Evolutionary conservation across 1,284 basidiomycete species (phyloP), one percentile per base, ranked within the genome.

Genomic region (Cryptococcus jaspeensis): DNA sequence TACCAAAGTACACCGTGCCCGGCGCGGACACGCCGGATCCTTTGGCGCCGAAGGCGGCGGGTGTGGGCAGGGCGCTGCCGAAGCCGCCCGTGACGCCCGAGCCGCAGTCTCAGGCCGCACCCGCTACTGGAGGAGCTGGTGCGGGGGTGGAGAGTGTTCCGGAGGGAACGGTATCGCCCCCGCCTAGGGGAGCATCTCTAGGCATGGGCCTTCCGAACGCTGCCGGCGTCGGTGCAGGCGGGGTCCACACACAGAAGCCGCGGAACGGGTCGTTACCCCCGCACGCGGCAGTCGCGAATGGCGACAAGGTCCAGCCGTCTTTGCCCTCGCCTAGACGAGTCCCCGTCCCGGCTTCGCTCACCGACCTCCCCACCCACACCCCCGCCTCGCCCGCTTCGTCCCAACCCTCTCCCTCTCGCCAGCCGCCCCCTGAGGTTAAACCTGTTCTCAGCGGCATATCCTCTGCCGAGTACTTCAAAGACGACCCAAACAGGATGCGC

Each of bases 401-500:
- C 23, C 32, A 15, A 6, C 45, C 45, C 15, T 35, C 32, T 22
- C 45, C 23, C 18, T 35, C 45, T 4, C 28, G 45, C n/a, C 32
- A 8, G 9, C 6, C 45, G 12, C 41, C 32, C 16, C 23, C 23
- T 20, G 25, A 32, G 45, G 22, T 23, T 11, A 23, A 47, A 18
- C 23, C 28, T 20, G 5, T 43, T 3, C 11, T 5, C 5, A 50
- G 50, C 39, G 60, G 60, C 20, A 60, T 59, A 6, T 54, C 54
- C 9, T 60, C 56, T 3, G 45, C 56, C n/a, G 63, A 65, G 35
- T 53, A 55, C 39, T 59, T 59, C 37, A 59, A 59, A 16, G 52
- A 57, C 18, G 52, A 56, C 11, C 35, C 54, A 13, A 46, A 48
- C 16, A 43, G 59, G 13, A 43, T 35, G n/a, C 56, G 62, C 22